These are phyloP conservation scores for Viridothelium virens DNA, from an alignment of 495 filamentous ascomycete genomes.

Conservation along the genomic window DNA sequence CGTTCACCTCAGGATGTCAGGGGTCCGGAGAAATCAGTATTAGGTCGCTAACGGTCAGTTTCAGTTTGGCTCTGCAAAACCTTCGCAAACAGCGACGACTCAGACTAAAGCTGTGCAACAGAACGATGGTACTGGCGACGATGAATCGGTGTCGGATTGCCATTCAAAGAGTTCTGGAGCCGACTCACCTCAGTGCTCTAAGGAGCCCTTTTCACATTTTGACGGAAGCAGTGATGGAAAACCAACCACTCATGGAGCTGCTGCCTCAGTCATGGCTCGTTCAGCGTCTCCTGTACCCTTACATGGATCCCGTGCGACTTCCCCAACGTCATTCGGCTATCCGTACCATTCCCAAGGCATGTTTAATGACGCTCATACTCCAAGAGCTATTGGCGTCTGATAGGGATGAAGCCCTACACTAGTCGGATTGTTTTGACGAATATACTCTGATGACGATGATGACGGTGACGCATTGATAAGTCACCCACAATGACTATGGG, in stretches of 20 bases:
- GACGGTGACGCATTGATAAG: too few relatives aligned
- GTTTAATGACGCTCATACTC: conserved; percentile 25
- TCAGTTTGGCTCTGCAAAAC: conserved; percentile 11
- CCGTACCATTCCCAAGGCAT: conserved; percentile 25
- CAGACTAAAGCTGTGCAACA: conserved; percentile 6
- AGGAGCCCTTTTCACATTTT: conserved; percentile 18
- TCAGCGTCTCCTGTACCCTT: conserved; percentile 31
- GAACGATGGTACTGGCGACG: neutral
- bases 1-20: conserved; percentile 44
- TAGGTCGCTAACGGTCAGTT: conserved; percentile 26
- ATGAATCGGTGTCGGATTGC: conserved; percentile 15
- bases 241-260: conserved; percentile 13
- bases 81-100: conserved; percentile 5
- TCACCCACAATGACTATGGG: neutral
- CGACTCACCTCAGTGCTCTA: conserved; percentile 23
- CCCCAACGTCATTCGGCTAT: conserved; percentile 31
- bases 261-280: conserved; percentile 26
- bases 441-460: neutral
- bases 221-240: conserved; percentile 28
- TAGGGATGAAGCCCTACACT: neutral
- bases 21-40: conserved; percentile 19
- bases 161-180: conserved; percentile 25
- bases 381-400: neutral
- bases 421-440: neutral
- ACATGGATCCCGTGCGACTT: conserved; percentile 26